These are phyloP conservation scores for Aspergillus nidulans DNA, from an alignment of 495 filamentous ascomycete species.

Conservation along the genomic window DNA sequence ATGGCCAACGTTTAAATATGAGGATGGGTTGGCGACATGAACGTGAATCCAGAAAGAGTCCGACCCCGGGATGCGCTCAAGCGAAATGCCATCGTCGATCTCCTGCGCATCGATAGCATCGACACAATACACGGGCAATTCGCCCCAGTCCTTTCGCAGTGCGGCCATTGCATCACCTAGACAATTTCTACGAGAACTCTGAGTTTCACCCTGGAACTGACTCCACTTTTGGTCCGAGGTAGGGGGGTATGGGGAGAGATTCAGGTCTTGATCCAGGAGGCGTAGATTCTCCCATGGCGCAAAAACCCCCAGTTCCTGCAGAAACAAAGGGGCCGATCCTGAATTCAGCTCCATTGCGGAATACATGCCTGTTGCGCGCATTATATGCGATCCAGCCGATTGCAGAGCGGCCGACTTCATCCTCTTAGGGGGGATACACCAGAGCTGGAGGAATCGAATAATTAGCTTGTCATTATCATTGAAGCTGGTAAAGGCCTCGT, in stretches of 20 bases:
- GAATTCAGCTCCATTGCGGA: constrained; percentile 49
- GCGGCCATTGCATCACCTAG: constrained; percentile 46
- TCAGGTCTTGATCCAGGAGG: constrained; percentile 57
- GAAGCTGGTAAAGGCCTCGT: constrained; percentile 34
- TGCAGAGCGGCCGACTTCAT: constrained; percentile 51
- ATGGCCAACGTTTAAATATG: constrained; percentile 61
- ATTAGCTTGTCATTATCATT: constrained; percentile 50
- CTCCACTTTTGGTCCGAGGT: constrained; percentile 31
- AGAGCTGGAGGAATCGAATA: constrained; percentile 67
- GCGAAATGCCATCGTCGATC: constrained; percentile 85
- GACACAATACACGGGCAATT: constrained; percentile 75
- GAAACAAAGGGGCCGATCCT: constrained; percentile 59
- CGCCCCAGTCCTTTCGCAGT: constrained; percentile 67
- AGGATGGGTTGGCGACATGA: constrained; percentile 90
- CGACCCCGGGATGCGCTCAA: constrained; percentile 60
- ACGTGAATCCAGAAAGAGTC: constrained; percentile 74
- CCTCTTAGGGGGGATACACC: constrained; percentile 39
- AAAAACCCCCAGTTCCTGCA: constrained; percentile 83
- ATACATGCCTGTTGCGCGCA: constrained; percentile 71
- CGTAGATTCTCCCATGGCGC: constrained; percentile 73
- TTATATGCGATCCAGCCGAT: constrained; percentile 62
- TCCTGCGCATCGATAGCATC: constrained; percentile 68
- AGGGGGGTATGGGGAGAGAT: constrained; percentile 51
- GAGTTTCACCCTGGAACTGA: constrained; percentile 25
- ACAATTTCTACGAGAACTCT: constrained; percentile 23